Evolutionary conservation across 805 yeast genomes (phyloP), one percentile per base, ranked within the genome.

Genomic region (Saccharomycopsis olivae): DNA sequence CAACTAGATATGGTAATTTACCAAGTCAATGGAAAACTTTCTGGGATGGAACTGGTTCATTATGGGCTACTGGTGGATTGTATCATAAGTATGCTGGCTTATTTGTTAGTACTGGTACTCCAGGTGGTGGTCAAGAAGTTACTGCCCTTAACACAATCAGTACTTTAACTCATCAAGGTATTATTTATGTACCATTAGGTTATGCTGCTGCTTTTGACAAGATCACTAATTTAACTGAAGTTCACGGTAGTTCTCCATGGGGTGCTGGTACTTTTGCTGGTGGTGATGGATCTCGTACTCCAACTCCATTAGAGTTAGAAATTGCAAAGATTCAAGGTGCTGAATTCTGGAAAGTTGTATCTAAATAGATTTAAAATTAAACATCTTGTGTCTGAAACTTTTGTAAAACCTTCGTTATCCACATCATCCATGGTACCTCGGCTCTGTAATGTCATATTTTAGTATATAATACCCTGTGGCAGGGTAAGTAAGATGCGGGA

Each of bases 181-280:
- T 83, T 60, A 68, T 77, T 42, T 83, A 59, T 57, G 73, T 84
- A 35, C 94, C 94, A 46, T 66, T 83, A 50, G 94, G 94, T 46
- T 84, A 76, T 63, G 70, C 66, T 47, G 57, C 65, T 46, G 64
- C 70, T 3, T 78, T 77, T 59, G 68, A 69, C 9, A 68, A 68
- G 49, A 53, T 78, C 48, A 60, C 81, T 32, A 67, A 66, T 59
- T 53, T 78, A 33, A 71, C 68, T 3, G 86, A 81, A 62, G 68
- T 74, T 36, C 94, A 80, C 56, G 94, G 94, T 49, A 83, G 82
- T 41, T 72, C 87, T 17, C 73, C 94, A 34, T 85, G 87, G 86
- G 95, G 94, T 57, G 81, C 94, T 25, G 94, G 94, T 50, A 63
- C 83, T 29, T 65, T 69, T 53, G 87, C 94, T 23, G 83, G 75